These are phyloP conservation scores for Letharia columbiana DNA, from an alignment of 495 filamentous ascomycete species.

Conservation along the genomic window DNA sequence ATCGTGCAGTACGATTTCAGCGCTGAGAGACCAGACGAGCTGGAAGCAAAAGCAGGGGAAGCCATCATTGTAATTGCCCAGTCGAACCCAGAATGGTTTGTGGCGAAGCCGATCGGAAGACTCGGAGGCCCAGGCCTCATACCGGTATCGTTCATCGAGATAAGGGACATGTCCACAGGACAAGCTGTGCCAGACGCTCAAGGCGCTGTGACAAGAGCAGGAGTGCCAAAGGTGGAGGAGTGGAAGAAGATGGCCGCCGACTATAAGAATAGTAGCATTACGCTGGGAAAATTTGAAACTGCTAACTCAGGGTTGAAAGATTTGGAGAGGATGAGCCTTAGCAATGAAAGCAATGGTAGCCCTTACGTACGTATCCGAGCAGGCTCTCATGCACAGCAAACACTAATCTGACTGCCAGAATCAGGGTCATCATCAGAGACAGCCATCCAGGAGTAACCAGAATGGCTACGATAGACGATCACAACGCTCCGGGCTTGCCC, in stretches of 20 bases:
- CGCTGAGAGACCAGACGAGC: constrained; percentile 87
- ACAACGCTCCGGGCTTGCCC: constrained; percentile 39
- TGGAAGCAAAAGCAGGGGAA: constrained; percentile 91
- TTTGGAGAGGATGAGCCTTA: constrained; percentile 74
- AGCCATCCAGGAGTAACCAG: constrained; percentile 37
- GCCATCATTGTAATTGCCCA: constrained; percentile 97
- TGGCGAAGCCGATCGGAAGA: constrained; percentile 94
- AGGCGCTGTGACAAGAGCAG: constrained; percentile 79
- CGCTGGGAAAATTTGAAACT: constrained; percentile 79
- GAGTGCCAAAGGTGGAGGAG: constrained; percentile 95
- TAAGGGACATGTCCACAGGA: constrained; percentile 85
- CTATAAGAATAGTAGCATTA: constrained; percentile 98
- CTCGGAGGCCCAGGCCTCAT: constrained; percentile 91
- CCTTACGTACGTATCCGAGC: constrained; percentile 36
- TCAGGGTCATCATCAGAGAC: constrained; percentile 38
- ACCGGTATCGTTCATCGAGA: constrained; percentile 94
- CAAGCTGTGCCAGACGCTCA: constrained; percentile 72
- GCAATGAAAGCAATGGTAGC: constrained; percentile 37
- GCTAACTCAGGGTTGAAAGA: constrained; percentile 49
- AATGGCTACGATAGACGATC: constrained; percentile 28
- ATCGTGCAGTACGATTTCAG: constrained; percentile 96
- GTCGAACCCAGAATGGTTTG: constrained; percentile 99
- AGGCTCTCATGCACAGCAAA: constrained; percentile 14
- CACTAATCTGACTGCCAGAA: constrained; percentile 8
- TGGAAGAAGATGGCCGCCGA: constrained; percentile 99